phyloP scores from a whole-genome alignment of 1,139 yeast species.

The Sugiyamaella japonica region DNA sequence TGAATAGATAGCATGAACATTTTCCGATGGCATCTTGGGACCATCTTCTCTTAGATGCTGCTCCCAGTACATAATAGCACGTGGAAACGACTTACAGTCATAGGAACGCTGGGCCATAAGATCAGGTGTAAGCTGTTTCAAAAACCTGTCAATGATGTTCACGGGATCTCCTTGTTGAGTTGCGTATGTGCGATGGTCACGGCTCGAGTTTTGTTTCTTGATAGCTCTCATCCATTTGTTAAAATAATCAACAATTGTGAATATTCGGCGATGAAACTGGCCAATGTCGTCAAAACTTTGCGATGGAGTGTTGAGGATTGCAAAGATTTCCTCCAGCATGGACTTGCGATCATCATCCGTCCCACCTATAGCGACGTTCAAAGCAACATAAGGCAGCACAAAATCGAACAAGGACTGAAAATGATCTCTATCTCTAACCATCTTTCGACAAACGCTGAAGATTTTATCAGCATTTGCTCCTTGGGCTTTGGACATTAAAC shows the following conservation, averaged over 20 bases:
- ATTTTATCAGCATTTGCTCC: conserved; percentile 51
- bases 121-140: conserved; percentile 61
- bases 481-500: conserved; percentile 52
- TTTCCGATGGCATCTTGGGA: conserved; percentile 29
- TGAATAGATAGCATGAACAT: conserved; percentile 40
- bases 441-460: conserved; percentile 62
- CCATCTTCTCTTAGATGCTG: conserved; percentile 57
- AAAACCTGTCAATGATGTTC: conserved; percentile 45
- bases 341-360: conserved; percentile 48
- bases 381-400: conserved; percentile 74
- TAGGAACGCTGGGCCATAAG: conserved; percentile 76
- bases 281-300: conserved; percentile 51
- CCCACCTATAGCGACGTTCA: conserved; percentile 62
- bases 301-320: conserved; percentile 52
- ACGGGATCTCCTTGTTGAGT: conserved; percentile 24
- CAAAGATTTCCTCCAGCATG: conserved; percentile 57
- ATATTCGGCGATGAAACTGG: conserved; percentile 68
- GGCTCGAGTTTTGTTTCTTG: conserved; percentile 22
- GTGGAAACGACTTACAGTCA: conserved; percentile 81
- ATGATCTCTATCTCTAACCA: conserved; percentile 59
- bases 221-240: conserved; percentile 66
- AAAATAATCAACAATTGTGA: conserved; percentile 79
- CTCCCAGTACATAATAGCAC: conserved; percentile 87
- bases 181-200: conserved; percentile 8
- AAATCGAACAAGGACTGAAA: conserved; percentile 69